A percentile compares a stretch with the other conserved stretches of the same genome.
phyloP scores from a whole-genome alignment of 2,329 filamentous ascomycete genomes.

The Alternaria conjuncta region DNA sequence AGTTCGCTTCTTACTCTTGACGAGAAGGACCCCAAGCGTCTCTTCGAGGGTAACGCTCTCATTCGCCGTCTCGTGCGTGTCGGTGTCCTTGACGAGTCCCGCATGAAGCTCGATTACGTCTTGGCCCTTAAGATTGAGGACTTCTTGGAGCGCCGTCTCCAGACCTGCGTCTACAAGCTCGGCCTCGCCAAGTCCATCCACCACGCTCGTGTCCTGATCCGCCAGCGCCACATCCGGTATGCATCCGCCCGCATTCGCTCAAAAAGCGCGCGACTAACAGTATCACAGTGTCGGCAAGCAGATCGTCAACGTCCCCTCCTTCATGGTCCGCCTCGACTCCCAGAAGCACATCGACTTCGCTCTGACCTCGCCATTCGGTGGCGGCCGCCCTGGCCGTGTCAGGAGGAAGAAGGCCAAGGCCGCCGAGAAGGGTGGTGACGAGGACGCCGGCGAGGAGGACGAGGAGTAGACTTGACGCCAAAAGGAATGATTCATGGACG shows the following conservation, averaged over 20 bases:
- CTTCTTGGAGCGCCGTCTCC: slow-evolving; percentile 99
- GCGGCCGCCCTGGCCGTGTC: slow-evolving; percentile 95
- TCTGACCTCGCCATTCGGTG: slow-evolving; percentile 95
- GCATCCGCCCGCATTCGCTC: slow-evolving; percentile 18
- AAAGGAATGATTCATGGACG: slow-evolving; percentile 43
- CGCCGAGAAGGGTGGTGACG: slow-evolving; percentile 82
- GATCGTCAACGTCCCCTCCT: slow-evolving; percentile 99
- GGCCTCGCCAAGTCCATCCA: slow-evolving; percentile 99
- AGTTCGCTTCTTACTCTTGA: slow-evolving; percentile 99
- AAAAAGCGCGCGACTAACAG: slow-evolving; percentile 20
- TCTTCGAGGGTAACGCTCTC: slow-evolving; percentile 99
- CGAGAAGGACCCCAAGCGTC: slow-evolving; percentile 99
- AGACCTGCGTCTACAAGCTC: slow-evolving; percentile 99
- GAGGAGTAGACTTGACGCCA: slow-evolving; percentile 61
- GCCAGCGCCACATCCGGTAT: slow-evolving; percentile 95
- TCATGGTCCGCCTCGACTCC: slow-evolving; percentile 99
- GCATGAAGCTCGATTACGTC: slow-evolving; percentile 99
- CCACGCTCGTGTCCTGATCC: slow-evolving; percentile 99
- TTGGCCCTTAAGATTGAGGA: slow-evolving; percentile 98
- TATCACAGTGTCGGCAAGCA: slow-evolving; percentile 88
- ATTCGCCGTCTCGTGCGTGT: slow-evolving; percentile 99
- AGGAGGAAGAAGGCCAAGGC: slow-evolving; percentile 99
- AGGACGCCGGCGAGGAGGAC: slow-evolving; percentile 87
- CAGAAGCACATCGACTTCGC: slow-evolving; percentile 99
- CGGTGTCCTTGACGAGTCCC: slow-evolving; percentile 99